Evolutionary conservation across 805 yeast genomes (phyloP), one percentile per base, ranked within the genome.

Genomic region (Wickerhamomyces pijperi): DNA sequence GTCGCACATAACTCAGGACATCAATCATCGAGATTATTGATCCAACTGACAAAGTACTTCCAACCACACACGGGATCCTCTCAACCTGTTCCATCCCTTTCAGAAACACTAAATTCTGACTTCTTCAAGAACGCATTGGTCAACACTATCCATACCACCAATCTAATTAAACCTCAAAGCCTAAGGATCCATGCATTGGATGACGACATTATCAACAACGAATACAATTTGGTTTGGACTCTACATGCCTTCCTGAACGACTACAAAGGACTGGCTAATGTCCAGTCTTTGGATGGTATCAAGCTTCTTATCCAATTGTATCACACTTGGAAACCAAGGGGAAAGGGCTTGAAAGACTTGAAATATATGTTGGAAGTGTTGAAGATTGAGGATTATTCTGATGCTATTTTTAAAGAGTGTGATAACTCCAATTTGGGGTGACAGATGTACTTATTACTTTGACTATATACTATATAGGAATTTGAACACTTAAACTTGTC

Each of bases 1-100:
- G 65, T 67, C 37, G 56, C 74, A 31, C 64, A 67, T 35, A 75
- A 76, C 48, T 41, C 73, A 39, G 81, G 81, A 0, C 65, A 64
- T 40, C 57, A 60, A 36, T 63, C 65, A 33, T 62, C 50, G 54
- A 58, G 62, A 51, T 60, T 73, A 36, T 46, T 65, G 42, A 55
- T 64, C 47, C 67, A 71, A 55, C 46, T 76, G 50, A 58, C 77
- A 45, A 56, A 61, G 50, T 49, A 64, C 53, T 40, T 65, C 70
- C 2, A 60, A 65, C 29, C 29, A 25, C 5, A 9, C 9, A 25
- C 29, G 13, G 29, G 12, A 13, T 25, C 29, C 14, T 25, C 29
- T 11, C 13, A 54, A 17, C 55, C 51, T 59, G 8, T 21, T n/a
- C 20, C n/a, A 15, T 5, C 37, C 54, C 17, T 50, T 39, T 8